These are phyloP conservation scores for Pelargonium australe DNA, from an alignment of 441 rosid genomes.

Conservation along the genomic window DNA sequence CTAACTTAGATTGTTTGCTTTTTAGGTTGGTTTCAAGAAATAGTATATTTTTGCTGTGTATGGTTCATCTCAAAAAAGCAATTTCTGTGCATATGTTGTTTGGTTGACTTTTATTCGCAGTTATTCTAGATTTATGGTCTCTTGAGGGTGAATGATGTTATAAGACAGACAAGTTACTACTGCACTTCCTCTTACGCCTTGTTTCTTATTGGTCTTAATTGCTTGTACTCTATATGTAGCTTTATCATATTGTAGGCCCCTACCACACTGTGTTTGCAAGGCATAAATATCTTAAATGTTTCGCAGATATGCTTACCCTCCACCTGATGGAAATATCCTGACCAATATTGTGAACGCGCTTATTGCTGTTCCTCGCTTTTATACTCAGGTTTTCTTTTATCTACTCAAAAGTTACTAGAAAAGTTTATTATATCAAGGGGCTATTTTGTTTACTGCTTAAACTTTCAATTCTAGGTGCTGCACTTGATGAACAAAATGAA, in stretches of 20 bases:
- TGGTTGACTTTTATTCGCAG: too few relatives aligned
- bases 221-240: background rate
- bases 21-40: too few relatives aligned
- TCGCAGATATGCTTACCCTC: constrained; percentile 91
- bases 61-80: too few relatives aligned
- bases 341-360: constrained; percentile 95
- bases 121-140: background rate
- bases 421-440: background rate
- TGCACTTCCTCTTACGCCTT: background rate
- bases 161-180: background rate
- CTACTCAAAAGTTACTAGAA: constrained; percentile 16
- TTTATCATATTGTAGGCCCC: background rate
- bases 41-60: too few relatives aligned
- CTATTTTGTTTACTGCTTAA: constrained; percentile 9
- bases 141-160: background rate
- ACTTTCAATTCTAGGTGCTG: constrained; percentile 50
- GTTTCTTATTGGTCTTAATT: background rate
- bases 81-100: too few relatives aligned
- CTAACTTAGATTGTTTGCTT: too few relatives aligned
- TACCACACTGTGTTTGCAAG: background rate
- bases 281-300: constrained; percentile 18
- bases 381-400: constrained; percentile 65
- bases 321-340: constrained; percentile 90
- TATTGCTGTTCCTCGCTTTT: constrained; percentile 88
- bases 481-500: constrained; percentile 99